Evolutionary conservation across 2,329 filamentous ascomycete species (phyloP).

Genomic region (Penicillium thymicola): DNA sequence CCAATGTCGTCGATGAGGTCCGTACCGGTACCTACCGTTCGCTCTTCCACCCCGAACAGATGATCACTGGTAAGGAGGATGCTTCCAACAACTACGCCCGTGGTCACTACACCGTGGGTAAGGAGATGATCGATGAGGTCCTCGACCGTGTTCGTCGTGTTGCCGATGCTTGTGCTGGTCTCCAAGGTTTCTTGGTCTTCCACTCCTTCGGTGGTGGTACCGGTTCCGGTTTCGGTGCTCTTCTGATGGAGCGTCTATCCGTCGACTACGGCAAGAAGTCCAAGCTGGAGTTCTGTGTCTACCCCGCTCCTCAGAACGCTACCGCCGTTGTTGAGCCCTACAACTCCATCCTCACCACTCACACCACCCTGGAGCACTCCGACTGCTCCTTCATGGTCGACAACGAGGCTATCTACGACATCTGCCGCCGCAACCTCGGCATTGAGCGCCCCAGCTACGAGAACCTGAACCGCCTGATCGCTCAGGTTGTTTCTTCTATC

Average conservation of each 20-base stretch:
- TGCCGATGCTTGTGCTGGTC: slow-evolving; percentile 95
- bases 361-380: slow-evolving; percentile 98
- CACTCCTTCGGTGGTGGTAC: slow-evolving; percentile 99
- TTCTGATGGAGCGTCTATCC: slow-evolving; percentile 97
- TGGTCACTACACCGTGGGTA: slow-evolving; percentile 99
- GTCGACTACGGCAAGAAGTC: slow-evolving; percentile 99
- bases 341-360: slow-evolving; percentile 98
- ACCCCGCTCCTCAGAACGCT: slow-evolving; percentile 94
- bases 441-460: slow-evolving; percentile 97
- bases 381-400: slow-evolving; percentile 99
- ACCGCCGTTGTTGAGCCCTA: slow-evolving; percentile 99
- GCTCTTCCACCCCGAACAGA: slow-evolving; percentile 98
- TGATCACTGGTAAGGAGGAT: slow-evolving; percentile 99
- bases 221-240: slow-evolving; percentile 95
- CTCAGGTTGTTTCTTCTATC: slow-evolving; percentile 98
- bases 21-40: slow-evolving; percentile 94
- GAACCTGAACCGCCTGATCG: slow-evolving; percentile 98
- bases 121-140: slow-evolving; percentile 98
- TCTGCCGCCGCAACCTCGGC: slow-evolving; percentile 95
- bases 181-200: slow-evolving; percentile 99
- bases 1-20: slow-evolving; percentile 98
- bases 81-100: slow-evolving; percentile 99
- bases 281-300: slow-evolving; percentile 99
- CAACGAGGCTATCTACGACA: slow-evolving; percentile 99
- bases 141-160: slow-evolving; percentile 97